Conservation (phyloP, 1,284 basidiomycete genomes). For the Microbotryum violaceum region DNA sequence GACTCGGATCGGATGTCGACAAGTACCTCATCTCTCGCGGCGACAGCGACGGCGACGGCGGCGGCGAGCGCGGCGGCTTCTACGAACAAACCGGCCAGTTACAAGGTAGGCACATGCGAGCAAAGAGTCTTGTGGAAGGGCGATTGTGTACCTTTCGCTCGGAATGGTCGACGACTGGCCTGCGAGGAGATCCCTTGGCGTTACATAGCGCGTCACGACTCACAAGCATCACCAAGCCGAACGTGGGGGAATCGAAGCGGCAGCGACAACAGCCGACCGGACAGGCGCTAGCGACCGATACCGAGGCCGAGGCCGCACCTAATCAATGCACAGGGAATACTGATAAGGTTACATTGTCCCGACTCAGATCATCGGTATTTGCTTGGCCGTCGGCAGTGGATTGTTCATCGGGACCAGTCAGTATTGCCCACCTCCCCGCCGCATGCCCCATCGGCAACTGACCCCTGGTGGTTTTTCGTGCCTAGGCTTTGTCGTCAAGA, state of each 20-base stretch:
- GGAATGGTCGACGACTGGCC: too few species aligned
- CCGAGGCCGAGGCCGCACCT: too few species aligned
- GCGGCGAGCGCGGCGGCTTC: background rate
- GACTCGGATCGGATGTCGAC: background rate
- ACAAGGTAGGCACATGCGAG: background rate
- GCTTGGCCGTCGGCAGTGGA: slow-evolving; percentile 75
- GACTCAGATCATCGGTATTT: slow-evolving; percentile 50
- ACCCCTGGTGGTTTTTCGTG: too few species aligned
- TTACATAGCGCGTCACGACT: background rate
- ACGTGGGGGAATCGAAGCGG: background rate
- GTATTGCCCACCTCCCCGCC: slow-evolving; percentile 45
- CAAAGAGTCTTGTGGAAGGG: too few species aligned
- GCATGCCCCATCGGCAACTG: too few species aligned
- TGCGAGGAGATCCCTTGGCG: too few species aligned
- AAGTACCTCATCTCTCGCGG: too few species aligned
- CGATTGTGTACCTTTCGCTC: too few species aligned
- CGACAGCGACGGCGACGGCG: background rate
- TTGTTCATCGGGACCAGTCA: slow-evolving; percentile 85
- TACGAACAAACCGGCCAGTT: background rate
- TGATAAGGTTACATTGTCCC: slow-evolving; percentile 35
- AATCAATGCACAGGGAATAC: background rate
- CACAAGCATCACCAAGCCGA: background rate
- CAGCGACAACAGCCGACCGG: background rate
- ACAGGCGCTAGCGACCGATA: background rate
- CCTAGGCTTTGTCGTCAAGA: slow-evolving; percentile 61